Evolutionary conservation across 192 early-diverging fungal genomes (phyloP).

Genomic region (Linnemannia exigua): DNA sequence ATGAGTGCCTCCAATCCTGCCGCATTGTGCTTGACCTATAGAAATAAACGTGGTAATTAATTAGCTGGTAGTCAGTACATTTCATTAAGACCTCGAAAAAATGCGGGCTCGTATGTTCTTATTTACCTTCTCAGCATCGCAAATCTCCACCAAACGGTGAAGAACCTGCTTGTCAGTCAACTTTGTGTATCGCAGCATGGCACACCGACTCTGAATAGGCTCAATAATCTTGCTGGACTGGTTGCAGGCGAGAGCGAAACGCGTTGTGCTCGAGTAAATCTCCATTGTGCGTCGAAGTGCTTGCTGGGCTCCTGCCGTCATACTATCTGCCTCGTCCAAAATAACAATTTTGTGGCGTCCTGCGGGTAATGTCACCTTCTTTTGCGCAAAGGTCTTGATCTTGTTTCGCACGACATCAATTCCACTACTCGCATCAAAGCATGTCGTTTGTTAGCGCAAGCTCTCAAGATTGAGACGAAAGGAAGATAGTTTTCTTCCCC

Average conservation of each 20-base stretch:
- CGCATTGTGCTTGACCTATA: slow-evolving; percentile 83
- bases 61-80: not conserved
- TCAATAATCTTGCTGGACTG: slow-evolving; percentile 97
- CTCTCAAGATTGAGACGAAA: not conserved
- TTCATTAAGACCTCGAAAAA: not conserved
- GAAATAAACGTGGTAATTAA: not conserved
- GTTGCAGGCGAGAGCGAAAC: slow-evolving; percentile 98
- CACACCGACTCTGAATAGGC: slow-evolving; percentile 96
- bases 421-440: slow-evolving; percentile 66
- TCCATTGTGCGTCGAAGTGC: slow-evolving; percentile 99
- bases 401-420: slow-evolving; percentile 97
- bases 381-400: slow-evolving; percentile 99
- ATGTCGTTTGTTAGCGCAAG: not conserved
- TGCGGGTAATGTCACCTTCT: slow-evolving; percentile 94
- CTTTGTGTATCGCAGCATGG: slow-evolving; percentile 88
- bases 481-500: not conserved
- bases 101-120: not conserved
- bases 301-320: slow-evolving; percentile 97
- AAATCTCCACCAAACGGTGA: slow-evolving; percentile 86
- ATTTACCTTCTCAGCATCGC: slow-evolving; percentile 80
- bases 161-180: slow-evolving; percentile 86
- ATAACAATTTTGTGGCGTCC: slow-evolving; percentile 93
- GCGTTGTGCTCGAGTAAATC: slow-evolving; percentile 94
- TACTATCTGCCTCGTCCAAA: slow-evolving; percentile 99
- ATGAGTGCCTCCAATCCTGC: slow-evolving; percentile 95